Evolutionary conservation across 1,284 basidiomycete genomes (phyloP).

Genomic region (Cystobasidium pallidum): DNA sequence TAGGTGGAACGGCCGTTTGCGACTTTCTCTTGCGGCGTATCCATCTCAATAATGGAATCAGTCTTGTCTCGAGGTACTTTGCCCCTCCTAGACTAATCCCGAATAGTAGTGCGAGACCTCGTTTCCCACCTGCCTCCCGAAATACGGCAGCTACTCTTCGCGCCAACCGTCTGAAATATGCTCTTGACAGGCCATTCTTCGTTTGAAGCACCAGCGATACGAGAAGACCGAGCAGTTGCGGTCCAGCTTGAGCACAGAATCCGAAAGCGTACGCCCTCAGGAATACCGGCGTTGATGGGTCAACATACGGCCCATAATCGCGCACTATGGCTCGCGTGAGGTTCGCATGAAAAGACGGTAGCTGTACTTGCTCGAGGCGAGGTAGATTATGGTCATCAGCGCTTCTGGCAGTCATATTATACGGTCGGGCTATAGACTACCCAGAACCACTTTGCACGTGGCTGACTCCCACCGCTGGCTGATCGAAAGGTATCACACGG

Average conservation of each 20-base stretch:
- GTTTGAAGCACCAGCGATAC: slow-evolving; percentile 21
- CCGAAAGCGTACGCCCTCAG: slow-evolving; percentile 47
- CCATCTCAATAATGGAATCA: slow-evolving; percentile 40
- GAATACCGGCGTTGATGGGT: slow-evolving; percentile 48
- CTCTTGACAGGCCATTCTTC: slow-evolving; percentile 29
- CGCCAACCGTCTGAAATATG: slow-evolving; percentile 1
- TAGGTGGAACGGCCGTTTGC: not conserved
- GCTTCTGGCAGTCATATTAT: not conserved
- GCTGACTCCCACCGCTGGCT: too few relatives aligned
- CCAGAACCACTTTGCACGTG: too few relatives aligned
- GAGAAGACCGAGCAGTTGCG: slow-evolving; percentile 42
- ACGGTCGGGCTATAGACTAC: too few relatives aligned
- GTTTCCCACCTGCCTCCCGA: slow-evolving; percentile 11
- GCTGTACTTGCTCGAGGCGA: slow-evolving; percentile 15
- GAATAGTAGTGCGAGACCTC: slow-evolving; percentile 45
- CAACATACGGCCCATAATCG: slow-evolving; percentile 19
- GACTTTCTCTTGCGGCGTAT: slow-evolving; percentile 3
- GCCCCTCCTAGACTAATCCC: slow-evolving; percentile 47
- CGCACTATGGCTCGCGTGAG: slow-evolving; percentile 23
- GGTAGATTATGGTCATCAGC: not conserved
- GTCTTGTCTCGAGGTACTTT: slow-evolving; percentile 42
- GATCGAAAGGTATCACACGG: too few relatives aligned
- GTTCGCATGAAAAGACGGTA: slow-evolving; percentile 33
- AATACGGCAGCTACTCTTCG: slow-evolving; percentile 11
- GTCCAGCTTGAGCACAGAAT: slow-evolving; percentile 37